Percentiles rank a stretch among this genome's conserved stretches.
Evolutionary conservation across 352 stramenopile species (phyloP).

Genomic region (Globisporangium solare): DNA sequence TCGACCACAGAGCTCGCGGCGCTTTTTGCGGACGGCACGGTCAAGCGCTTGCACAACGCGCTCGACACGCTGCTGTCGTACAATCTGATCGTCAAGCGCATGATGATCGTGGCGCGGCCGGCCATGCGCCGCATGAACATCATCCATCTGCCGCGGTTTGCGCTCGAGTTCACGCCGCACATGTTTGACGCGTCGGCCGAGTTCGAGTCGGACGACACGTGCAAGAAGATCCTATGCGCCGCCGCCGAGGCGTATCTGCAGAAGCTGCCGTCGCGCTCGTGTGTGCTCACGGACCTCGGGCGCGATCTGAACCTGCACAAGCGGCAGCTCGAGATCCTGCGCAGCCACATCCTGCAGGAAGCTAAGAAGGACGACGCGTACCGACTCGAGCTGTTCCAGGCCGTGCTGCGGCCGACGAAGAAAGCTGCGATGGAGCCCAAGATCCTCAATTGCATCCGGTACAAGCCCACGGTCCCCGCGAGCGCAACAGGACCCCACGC

Average conservation of each 20-base stretch:
- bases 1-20: slow-evolving; percentile 46
- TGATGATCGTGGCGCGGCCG: slow-evolving; percentile 68
- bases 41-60: slow-evolving; percentile 74
- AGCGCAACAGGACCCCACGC: neutral
- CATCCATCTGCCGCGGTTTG: slow-evolving; percentile 73
- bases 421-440: slow-evolving; percentile 52
- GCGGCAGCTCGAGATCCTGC: slow-evolving; percentile 60
- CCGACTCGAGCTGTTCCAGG: slow-evolving; percentile 69
- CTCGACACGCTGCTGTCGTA: slow-evolving; percentile 80
- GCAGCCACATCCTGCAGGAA: slow-evolving; percentile 64
- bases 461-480: slow-evolving; percentile 29
- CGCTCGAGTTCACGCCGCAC: slow-evolving; percentile 40
- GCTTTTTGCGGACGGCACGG: slow-evolving; percentile 28
- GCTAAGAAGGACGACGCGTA: slow-evolving; percentile 56
- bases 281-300: slow-evolving; percentile 65
- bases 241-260: slow-evolving; percentile 60
- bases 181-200: slow-evolving; percentile 70
- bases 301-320: slow-evolving; percentile 66
- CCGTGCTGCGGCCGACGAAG: slow-evolving; percentile 56
- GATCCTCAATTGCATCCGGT: slow-evolving; percentile 79
- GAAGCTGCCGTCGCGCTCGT: slow-evolving; percentile 48
- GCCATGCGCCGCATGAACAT: slow-evolving; percentile 72
- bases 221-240: slow-evolving; percentile 53
- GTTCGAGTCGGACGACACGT: slow-evolving; percentile 82
- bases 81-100: slow-evolving; percentile 72